These are phyloP conservation scores for Knufia fluminis DNA, from an alignment of 2,329 filamentous ascomycete species.

Conservation along the genomic window DNA sequence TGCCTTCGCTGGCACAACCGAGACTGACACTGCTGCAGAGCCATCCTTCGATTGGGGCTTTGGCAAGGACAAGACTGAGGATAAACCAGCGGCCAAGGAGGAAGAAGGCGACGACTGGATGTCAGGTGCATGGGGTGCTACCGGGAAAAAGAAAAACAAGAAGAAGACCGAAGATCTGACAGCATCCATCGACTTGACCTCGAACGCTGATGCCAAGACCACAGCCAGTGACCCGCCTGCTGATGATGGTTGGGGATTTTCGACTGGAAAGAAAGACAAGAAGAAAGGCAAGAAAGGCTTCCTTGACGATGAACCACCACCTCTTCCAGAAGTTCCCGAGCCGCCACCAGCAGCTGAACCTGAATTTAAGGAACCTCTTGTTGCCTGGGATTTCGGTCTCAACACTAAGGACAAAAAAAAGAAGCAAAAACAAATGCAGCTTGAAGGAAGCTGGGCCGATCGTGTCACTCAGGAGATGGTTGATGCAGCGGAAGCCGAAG, in stretches of 20 bases:
- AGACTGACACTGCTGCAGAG: conserved; percentile 6
- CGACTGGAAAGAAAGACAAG: conserved; percentile 23
- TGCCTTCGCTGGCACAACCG: conserved; percentile 12
- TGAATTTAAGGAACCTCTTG: conserved; percentile 20
- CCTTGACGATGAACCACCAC: conserved; percentile 15
- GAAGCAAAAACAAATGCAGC: conserved; percentile 24
- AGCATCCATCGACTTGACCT: conserved; percentile 19
- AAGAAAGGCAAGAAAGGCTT: conserved; percentile 21
- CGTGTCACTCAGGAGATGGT: conserved; percentile 18
- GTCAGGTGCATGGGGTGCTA: conserved; percentile 24
- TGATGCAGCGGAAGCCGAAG: conserved; percentile 25
- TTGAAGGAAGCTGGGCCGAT: conserved; percentile 5
- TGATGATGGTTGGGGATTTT: conserved; percentile 24
- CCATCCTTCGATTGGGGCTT: conserved; percentile 20
- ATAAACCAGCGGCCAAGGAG: conserved; percentile 25
- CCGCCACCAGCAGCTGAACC: conserved; percentile 21
- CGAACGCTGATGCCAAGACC: conserved; percentile 17
- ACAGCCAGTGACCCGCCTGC: conserved; percentile 21
- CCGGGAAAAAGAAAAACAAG: conserved; percentile 35
- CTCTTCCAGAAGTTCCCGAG: conserved; percentile 16
- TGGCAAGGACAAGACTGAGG: conserved; percentile 32
- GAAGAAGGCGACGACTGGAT: conserved; percentile 32
- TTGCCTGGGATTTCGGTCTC: conserved; percentile 25
- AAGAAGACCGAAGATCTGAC: conserved; percentile 27
- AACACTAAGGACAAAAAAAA: conserved; percentile 26